These are phyloP conservation scores for Seiridium unicorne DNA, from an alignment of 2,329 filamentous ascomycete genomes.

Conservation along the genomic window DNA sequence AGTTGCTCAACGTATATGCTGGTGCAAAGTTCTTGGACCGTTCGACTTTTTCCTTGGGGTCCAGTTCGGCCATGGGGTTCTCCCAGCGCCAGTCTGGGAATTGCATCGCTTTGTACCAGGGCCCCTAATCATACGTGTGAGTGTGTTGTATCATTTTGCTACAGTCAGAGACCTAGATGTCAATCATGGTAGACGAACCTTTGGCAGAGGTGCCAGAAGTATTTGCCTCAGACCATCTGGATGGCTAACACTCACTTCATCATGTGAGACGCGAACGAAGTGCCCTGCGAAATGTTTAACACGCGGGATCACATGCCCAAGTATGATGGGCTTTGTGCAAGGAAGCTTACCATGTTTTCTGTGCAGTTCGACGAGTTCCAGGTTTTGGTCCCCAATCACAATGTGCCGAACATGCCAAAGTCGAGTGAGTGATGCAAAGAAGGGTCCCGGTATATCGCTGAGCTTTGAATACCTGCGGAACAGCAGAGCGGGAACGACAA, in stretches of 20 bases:
- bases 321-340: neutral
- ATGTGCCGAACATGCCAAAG: slow-evolving; percentile 35
- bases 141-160: neutral
- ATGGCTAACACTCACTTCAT: slow-evolving; percentile 42
- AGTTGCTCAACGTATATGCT: slow-evolving; percentile 25
- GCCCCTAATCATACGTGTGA: neutral
- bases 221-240: slow-evolving; percentile 36
- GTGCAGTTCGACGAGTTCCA: slow-evolving; percentile 32
- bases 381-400: slow-evolving; percentile 34
- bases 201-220: slow-evolving; percentile 27
- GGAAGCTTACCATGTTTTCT: slow-evolving; percentile 32
- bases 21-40: slow-evolving; percentile 24
- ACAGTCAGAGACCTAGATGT: no score
- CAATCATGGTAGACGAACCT: slow-evolving; percentile 19
- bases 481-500: neutral
- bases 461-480: slow-evolving; percentile 5
- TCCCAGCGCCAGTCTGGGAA: slow-evolving; percentile 12
- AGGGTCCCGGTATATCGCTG: slow-evolving; percentile 33
- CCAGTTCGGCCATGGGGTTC: slow-evolving; percentile 9
- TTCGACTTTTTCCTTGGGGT: slow-evolving; percentile 12
- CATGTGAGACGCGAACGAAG: slow-evolving; percentile 40
- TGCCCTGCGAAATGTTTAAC: slow-evolving; percentile 18
- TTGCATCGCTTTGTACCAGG: slow-evolving; percentile 6
- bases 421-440: slow-evolving; percentile 35
- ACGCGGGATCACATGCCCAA: no score